A percentile compares a stretch with the other conserved stretches of the same genome.
Evolutionary conservation across 2,329 filamentous ascomycete genomes (phyloP).

Genomic region (Pochonia chlamydosporia): DNA sequence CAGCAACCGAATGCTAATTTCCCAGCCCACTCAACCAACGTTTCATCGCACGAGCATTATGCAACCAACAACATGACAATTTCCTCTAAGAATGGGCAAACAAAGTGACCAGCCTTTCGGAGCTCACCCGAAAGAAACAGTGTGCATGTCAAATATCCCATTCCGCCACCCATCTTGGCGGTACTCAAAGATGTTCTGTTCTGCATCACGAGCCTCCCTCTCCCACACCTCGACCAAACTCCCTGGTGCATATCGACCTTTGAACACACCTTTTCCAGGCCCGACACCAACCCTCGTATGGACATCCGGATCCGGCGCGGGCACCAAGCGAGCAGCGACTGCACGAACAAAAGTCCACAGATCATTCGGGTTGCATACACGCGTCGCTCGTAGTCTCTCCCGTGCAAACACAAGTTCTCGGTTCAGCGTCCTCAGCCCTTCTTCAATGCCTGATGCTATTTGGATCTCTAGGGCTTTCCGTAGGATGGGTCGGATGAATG

Average conservation of each 20-base stretch:
- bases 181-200: conserved; percentile 70
- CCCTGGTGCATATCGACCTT: conserved; percentile 79
- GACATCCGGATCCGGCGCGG: conserved; percentile 68
- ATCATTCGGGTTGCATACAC: conserved; percentile 74
- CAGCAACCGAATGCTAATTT: no score
- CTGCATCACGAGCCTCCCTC: conserved; percentile 65
- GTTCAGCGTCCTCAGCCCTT: conserved; percentile 68
- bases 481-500: conserved; percentile 73
- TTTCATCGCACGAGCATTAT: no score
- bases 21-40: no score
- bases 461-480: conserved; percentile 74
- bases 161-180: conserved; percentile 74
- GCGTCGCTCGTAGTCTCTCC: conserved; percentile 78
- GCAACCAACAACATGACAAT: no score
- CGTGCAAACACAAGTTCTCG: conserved; percentile 81
- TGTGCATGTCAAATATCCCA: conserved; percentile 62
- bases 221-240: conserved; percentile 89
- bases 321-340: conserved; percentile 68
- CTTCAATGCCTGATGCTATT: conserved; percentile 64
- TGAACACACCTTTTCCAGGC: conserved; percentile 59
- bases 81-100: no score
- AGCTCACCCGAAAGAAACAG: conserved; percentile 17
- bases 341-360: conserved; percentile 78
- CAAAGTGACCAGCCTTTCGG: no score
- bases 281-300: conserved; percentile 68